Evolutionary conservation across 2,329 filamentous ascomycete genomes (phyloP), one percentile per base, ranked within the genome.

Genomic region (Arthrinium puccinioides): DNA sequence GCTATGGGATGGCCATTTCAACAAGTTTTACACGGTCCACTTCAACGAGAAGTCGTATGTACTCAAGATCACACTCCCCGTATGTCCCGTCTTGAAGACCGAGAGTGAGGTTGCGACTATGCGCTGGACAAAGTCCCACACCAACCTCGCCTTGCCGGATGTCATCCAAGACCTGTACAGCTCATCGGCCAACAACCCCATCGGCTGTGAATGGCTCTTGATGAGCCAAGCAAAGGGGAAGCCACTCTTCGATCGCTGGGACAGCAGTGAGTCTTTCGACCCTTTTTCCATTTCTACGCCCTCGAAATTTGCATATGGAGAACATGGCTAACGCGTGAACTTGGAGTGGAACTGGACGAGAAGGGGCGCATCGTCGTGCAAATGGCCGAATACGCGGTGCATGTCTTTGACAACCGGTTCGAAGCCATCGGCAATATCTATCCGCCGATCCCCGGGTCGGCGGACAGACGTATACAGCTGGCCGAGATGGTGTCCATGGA

Each of bases 181-280:
- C 25, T 36, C 49, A 1, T 44, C 46, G 1, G 37, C 44, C 10
- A 27, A 50, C 14, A 54, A 50, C 15, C 42, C 47, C 2, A 34
- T 56, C 13, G 54, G 54, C 1, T 53, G 51, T 10, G 56, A 59
- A 40, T 59, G 56, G 55, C 50, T 57, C 9, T 37, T 59, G 6
- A 54, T 56, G 54, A 41, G 37, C 8, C 46, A 42, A 14, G 28
- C 57, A 4, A 31, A 49, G 3, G 58, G 58, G 1, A 36, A 29
- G 6, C 45, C 54, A 0, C 48, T 62, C 11, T 43, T 36, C 10
- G 33, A 53, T 21, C 44, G 41, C 21, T 61, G 57, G 58, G 9
- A 32, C 7, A 35, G 38, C 1, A 37, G n/a, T n/a, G n/a, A n/a
- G n/a, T n/a, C n/a, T n/a, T n/a, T n/a, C n/a, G n/a, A n/a, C n/a